Base-by-base conservation (phyloP, 2,329 filamentous ascomycete species). In the Stachybotrys chartarum region DNA sequence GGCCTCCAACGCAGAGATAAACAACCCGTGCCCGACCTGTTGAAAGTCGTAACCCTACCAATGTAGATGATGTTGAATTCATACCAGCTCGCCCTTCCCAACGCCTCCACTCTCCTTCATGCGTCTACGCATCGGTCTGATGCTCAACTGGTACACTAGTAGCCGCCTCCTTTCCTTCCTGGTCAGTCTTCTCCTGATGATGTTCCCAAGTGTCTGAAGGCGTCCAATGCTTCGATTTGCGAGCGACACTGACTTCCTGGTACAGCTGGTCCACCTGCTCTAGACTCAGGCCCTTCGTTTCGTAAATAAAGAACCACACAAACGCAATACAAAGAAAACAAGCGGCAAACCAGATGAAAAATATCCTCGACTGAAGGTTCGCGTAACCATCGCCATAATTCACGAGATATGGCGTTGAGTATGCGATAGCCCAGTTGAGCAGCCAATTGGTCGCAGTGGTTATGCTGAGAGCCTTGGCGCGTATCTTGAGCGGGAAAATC, bases 231-330 rank as follows among this genome's bases (percentile, higher is more conserved):
- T 30, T 50, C 48, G 48, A 50, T 16, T 50, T 50, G 48, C 48
- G 48, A 30, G 48, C 48, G 12, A 50, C n/a, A 7, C 24, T 50
- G 46, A 86, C 78, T 69, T 88, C 86, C 49, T 71, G 72, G 70
- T 91, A 91, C 51, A 91, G 71, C 74, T 89, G 82, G 67, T 94
- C 89, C 56, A 94, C 85, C 71, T 94, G 82, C 71, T 95, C 90
- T 32, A 94, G 80, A 0, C 82, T 84, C 24, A 91, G 79, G 18
- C 88, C 88, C 78, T 93, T 94, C 58, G 90, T 94, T 77, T 93
- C 90, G 69, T 91, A 92, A 65, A 94, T 83, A 73, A 84, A 83
- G 67, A 86, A 85, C 67, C 81, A 87, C 6, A 88, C 85, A 66
- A 89, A 89, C 12, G 83, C 72, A 60, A 88, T 85, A 68, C 84